These are phyloP conservation scores for Lentinula guzmanii DNA, from an alignment of 768 basidiomycete species.

Conservation along the genomic window DNA sequence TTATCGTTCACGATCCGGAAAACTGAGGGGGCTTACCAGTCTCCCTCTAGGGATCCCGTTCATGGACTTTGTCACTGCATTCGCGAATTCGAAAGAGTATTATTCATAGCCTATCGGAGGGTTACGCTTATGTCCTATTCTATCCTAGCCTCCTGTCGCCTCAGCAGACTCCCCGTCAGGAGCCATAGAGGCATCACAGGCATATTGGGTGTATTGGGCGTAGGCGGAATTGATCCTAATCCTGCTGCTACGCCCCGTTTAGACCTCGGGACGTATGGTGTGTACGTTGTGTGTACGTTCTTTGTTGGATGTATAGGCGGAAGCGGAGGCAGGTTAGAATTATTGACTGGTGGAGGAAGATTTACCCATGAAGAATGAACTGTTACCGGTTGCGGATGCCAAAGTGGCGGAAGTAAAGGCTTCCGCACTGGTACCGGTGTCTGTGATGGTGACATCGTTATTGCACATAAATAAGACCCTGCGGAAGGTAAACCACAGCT, in stretches of 20 bases:
- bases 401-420: slow-evolving; percentile 7
- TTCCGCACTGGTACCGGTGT: slow-evolving; percentile 20
- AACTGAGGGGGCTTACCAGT: too few species aligned
- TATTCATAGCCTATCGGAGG: too few species aligned
- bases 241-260: slow-evolving; percentile 26
- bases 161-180: background rate
- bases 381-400: slow-evolving; percentile 9
- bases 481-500: slow-evolving; percentile 15
- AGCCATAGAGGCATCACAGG: background rate
- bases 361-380: too few species aligned
- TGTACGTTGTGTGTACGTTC: slow-evolving; percentile 65
- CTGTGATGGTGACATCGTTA: slow-evolving; percentile 13
- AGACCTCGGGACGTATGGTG: slow-evolving; percentile 73
- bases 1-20: background rate
- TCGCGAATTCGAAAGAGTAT: too few species aligned
- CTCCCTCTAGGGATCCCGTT: too few species aligned
- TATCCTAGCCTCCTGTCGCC: too few species aligned
- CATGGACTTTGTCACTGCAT: too few species aligned
- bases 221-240: slow-evolving; percentile 24
- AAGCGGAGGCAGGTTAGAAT: slow-evolving; percentile 24
- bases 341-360: too few species aligned
- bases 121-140: too few species aligned
- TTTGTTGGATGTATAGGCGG: slow-evolving; percentile 13
- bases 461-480: slow-evolving; percentile 9
- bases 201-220: slow-evolving; percentile 12